These are phyloP conservation scores for Leishmania lainsoni DNA, from an alignment of 208 protist species.

Conservation along the genomic window DNA sequence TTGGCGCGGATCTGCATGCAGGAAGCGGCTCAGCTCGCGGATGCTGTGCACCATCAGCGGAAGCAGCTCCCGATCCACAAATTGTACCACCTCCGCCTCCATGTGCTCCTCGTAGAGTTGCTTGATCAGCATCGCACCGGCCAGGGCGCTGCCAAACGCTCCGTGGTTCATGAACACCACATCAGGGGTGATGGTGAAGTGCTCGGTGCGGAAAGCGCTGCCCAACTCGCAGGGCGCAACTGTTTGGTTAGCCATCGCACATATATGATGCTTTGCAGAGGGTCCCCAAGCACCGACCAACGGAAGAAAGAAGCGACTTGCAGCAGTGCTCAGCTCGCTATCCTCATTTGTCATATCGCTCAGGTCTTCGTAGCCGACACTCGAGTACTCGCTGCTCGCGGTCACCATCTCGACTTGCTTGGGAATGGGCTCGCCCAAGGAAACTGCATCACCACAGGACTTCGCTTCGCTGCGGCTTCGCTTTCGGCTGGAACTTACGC, in stretches of 20 bases:
- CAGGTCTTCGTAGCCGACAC: conserved; percentile 9
- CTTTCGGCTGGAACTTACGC: conserved; percentile 1
- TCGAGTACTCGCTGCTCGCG: background rate
- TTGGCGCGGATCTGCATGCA: conserved; percentile 73
- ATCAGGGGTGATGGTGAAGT: conserved; percentile 73
- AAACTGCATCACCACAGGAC: conserved; percentile 7
- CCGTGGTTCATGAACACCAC: conserved; percentile 93
- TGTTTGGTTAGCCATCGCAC: background rate
- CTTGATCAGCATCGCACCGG: conserved; percentile 73
- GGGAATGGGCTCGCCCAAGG: conserved; percentile 1
- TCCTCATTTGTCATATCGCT: background rate
- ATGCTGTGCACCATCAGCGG: conserved; percentile 86
- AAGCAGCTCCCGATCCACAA: conserved; percentile 88
- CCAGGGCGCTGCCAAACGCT: conserved; percentile 87
- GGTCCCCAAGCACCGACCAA: conserved; percentile 4
- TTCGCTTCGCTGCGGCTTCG: conserved; percentile 6
- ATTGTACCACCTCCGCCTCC: conserved; percentile 84
- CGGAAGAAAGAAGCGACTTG: background rate
- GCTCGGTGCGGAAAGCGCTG: conserved; percentile 39
- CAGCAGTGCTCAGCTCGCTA: conserved; percentile 12
- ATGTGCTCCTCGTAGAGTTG: conserved; percentile 73
- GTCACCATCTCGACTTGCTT: conserved; percentile 9
- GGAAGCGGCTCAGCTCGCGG: conserved; percentile 63
- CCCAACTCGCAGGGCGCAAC: conserved; percentile 47
- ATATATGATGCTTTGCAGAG: conserved; percentile 11